phyloP scores from a whole-genome alignment of 176 grass and related monocot species.

The Juncus inflexus region DNA sequence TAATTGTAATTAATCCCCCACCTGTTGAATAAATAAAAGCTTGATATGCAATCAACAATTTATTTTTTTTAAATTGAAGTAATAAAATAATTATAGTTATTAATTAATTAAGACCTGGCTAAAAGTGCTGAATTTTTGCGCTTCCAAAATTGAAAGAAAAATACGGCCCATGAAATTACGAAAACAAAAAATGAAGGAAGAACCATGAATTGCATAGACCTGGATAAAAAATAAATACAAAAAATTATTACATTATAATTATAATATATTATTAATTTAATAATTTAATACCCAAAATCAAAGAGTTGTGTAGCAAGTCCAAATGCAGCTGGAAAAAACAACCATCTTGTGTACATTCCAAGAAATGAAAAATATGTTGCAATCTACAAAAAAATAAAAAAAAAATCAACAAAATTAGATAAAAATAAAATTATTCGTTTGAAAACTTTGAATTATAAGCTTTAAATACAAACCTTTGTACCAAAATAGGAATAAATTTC shows the following conservation, averaged over 20 bases:
- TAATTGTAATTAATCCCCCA: conserved; percentile 75
- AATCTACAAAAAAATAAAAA: conserved; percentile 49
- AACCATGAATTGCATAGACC: conserved; percentile 77
- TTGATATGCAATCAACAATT: no score
- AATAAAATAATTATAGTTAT: no score
- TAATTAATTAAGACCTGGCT: conserved; percentile 41
- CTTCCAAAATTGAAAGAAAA: conserved; percentile 99
- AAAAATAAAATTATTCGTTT: neutral
- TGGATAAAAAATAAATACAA: conserved; percentile 32
- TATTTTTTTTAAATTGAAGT: no score
- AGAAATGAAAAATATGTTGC: conserved; percentile 96
- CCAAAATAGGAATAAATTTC: conserved; percentile 95
- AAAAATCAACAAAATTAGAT: conserved; percentile 2
- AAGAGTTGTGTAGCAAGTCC: conserved; percentile 77
- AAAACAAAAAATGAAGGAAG: conserved; percentile 97
- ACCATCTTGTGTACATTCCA: conserved; percentile 92
- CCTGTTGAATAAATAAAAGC: conserved; percentile 29
- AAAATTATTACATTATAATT: conserved; percentile 8
- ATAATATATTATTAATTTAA: neutral
- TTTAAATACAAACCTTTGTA: conserved; percentile 58
- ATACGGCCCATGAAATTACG: conserved; percentile 82
- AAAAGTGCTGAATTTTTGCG: conserved; percentile 89
- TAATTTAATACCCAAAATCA: conserved; percentile 74
- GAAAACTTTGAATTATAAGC: conserved; percentile 19
- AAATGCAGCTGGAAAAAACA: conserved; percentile 90